Conservation (phyloP, 495 filamentous ascomycete species). For the Neurospora terricola region DNA sequence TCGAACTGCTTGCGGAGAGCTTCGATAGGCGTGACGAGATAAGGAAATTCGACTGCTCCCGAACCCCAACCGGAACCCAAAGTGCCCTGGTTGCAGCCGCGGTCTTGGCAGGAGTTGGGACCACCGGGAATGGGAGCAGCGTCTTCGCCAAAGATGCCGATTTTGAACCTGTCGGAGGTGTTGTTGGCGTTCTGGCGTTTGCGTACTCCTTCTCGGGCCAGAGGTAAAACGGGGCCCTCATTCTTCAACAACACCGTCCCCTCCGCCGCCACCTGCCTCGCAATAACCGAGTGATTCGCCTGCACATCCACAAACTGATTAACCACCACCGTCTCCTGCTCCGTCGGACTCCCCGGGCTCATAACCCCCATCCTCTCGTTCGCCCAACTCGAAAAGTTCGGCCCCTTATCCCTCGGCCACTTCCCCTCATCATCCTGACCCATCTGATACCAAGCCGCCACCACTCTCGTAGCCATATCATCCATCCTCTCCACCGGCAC, state of each 20-base stretch:
- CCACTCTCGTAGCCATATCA: constrained; percentile 88
- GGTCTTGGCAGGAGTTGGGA: neutral
- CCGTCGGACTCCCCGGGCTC: constrained; percentile 50
- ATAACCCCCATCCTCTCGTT: constrained; percentile 55
- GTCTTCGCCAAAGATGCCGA: constrained; percentile 83
- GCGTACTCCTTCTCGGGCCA: constrained; percentile 36
- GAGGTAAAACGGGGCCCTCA: constrained; percentile 48
- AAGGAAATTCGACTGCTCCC: constrained; percentile 79
- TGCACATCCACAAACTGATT: constrained; percentile 72
- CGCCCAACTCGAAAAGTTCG: constrained; percentile 91
- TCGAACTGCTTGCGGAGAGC: constrained; percentile 55
- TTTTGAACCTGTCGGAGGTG: constrained; percentile 34
- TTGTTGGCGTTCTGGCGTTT: neutral
- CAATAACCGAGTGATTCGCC: constrained; percentile 58
- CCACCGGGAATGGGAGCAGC: constrained; percentile 54
- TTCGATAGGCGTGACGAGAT: constrained; percentile 60
- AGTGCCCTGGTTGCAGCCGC: constrained; percentile 71
- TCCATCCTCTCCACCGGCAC: constrained; percentile 75
- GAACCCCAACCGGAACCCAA: constrained; percentile 84
- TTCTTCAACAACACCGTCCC: constrained; percentile 86
- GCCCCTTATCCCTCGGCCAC: constrained; percentile 53
- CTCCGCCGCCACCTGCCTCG: constrained; percentile 67
- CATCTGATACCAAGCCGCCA: constrained; percentile 87
- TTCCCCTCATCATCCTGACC: constrained; percentile 64
- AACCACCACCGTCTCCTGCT: constrained; percentile 48